A percentile compares a stretch with the other conserved stretches of the same genome.
phyloP scores from a whole-genome alignment of 2,329 filamentous ascomycete genomes.

The Ceratocystis papillata region DNA sequence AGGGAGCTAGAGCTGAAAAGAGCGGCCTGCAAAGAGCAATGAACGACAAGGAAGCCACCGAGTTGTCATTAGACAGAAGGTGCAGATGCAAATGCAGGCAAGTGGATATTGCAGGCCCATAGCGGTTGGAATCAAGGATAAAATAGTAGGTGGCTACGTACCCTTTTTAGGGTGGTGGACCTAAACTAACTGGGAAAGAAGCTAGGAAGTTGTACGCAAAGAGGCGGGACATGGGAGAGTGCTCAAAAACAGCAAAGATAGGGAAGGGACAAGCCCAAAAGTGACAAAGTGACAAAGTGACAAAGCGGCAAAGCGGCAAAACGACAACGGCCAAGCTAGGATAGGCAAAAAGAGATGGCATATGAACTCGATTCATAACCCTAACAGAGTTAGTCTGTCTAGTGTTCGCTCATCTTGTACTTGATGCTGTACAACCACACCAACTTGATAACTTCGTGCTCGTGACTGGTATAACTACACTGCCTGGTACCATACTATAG shows the following conservation, averaged over 20 bases:
- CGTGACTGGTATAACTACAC: not conserved
- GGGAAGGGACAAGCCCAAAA: not conserved
- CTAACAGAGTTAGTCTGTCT: not conserved
- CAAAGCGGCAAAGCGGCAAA: not conserved
- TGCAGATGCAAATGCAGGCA: conserved; percentile 4
- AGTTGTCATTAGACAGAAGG: not conserved
- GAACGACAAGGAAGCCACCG: not conserved
- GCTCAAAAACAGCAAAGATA: not conserved
- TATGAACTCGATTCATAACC: not conserved
- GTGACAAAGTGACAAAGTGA: not conserved
- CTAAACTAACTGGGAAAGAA: not conserved
- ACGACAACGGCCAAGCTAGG: not conserved
- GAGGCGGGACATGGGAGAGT: too few relatives aligned
- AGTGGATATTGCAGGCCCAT: not conserved
- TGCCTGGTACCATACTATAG: not conserved
- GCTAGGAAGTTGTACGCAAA: too few relatives aligned
- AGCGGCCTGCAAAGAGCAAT: not conserved
- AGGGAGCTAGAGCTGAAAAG: not conserved
- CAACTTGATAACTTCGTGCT: not conserved
- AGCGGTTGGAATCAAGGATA: not conserved
- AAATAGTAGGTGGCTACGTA: not conserved
- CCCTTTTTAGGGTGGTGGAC: not conserved
- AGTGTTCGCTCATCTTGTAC: not conserved
- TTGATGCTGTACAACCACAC: not conserved
- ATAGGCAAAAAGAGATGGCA: not conserved